A percentile compares a stretch with the other conserved stretches of the same genome.
Conservation (phyloP, 805 yeast species). For the Candida jianshihensis region DNA sequence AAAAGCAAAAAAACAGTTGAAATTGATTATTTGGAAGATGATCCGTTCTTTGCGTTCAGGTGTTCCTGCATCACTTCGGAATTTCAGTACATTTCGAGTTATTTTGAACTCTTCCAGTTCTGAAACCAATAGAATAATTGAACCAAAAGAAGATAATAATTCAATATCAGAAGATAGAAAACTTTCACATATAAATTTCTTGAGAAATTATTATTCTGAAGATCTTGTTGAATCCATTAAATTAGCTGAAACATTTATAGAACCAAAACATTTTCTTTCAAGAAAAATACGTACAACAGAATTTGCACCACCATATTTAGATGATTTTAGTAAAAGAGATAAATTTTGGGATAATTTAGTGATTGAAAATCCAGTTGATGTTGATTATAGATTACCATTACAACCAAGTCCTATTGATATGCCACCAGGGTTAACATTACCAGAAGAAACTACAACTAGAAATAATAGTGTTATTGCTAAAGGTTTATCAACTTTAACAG, state of each 20-base stretch:
- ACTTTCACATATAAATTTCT: slow-evolving; percentile 25
- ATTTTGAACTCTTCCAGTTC: background rate
- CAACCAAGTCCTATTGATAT: slow-evolving; percentile 50
- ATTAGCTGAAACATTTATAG: slow-evolving; percentile 68
- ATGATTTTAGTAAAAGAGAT: slow-evolving; percentile 66
- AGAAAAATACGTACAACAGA: slow-evolving; percentile 33
- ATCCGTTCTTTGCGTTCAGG: background rate
- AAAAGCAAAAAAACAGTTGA: no score
- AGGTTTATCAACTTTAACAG: slow-evolving; percentile 57
- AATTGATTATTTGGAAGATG: no score
- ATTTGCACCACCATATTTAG: slow-evolving; percentile 66
- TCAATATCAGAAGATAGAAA: slow-evolving; percentile 10
- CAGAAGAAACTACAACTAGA: slow-evolving; percentile 19
- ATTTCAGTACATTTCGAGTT: background rate
- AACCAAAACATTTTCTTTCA: slow-evolving; percentile 51
- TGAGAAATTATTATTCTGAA: slow-evolving; percentile 75
- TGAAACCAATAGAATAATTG: background rate
- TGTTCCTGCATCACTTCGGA: background rate
- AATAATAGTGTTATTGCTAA: slow-evolving; percentile 32
- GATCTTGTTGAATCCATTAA: slow-evolving; percentile 75
- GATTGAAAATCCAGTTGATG: slow-evolving; percentile 43
- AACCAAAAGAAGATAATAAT: background rate
- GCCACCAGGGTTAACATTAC: slow-evolving; percentile 40
- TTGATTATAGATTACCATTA: slow-evolving; percentile 44
- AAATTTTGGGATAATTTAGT: slow-evolving; percentile 66